Evolutionary conservation across 805 yeast species (phyloP).

Genomic region (Alloascoidea hylecoeti): DNA sequence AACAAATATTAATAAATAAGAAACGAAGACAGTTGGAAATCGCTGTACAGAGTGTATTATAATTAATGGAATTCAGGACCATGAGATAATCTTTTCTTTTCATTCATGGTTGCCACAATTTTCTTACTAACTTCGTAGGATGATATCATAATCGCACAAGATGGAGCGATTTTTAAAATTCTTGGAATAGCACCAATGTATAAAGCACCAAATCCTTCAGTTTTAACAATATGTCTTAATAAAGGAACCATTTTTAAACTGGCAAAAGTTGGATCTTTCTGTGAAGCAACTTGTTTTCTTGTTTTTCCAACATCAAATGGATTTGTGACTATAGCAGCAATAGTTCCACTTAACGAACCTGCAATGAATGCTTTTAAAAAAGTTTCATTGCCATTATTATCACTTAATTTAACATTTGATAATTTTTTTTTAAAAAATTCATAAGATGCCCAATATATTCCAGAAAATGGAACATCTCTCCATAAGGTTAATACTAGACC

Average conservation of each 20-base stretch:
- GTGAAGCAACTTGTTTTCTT: constrained; percentile 57
- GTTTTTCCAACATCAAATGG: constrained; percentile 98
- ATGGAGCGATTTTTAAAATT: constrained; percentile 83
- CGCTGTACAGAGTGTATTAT: too few species aligned
- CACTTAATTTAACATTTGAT: constrained; percentile 4
- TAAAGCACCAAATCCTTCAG: constrained; percentile 75
- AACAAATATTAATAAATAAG: too few species aligned
- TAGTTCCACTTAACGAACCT: constrained; percentile 72
- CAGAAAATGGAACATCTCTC: constrained; percentile 97
- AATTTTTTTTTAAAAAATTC: constrained; percentile 32
- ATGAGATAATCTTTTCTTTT: constrained; percentile 8
- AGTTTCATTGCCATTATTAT: constrained; percentile 9
- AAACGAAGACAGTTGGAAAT: too few species aligned
- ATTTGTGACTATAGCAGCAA: constrained; percentile 80
- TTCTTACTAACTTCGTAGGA: constrained; percentile 83
- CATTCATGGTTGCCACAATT: constrained; percentile 21
- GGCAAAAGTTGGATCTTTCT: constrained; percentile 11
- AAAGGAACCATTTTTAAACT: constrained; percentile 46
- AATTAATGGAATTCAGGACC: too few species aligned
- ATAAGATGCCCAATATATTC: constrained; percentile 85
- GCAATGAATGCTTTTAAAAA: constrained; percentile 39
- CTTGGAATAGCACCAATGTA: constrained; percentile 83
- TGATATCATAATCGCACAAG: constrained; percentile 97
- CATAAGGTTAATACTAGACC: constrained; percentile 83
- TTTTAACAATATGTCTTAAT: constrained; percentile 43